Conservation (phyloP, 2,329 filamentous ascomycete genomes). For the Trichoderma aggressivum region DNA sequence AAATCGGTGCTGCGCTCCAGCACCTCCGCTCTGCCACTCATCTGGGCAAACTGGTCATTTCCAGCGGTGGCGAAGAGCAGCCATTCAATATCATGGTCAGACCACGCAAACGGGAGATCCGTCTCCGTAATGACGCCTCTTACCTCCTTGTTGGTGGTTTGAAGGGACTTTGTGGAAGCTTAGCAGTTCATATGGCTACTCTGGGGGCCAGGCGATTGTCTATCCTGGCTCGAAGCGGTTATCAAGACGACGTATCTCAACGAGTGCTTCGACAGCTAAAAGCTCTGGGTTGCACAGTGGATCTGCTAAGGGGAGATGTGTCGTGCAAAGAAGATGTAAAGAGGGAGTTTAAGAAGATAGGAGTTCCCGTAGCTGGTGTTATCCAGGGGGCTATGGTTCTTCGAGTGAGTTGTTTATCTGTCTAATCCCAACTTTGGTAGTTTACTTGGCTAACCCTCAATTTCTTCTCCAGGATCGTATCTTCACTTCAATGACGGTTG, state of each 20-base stretch:
- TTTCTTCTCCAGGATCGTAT: conserved; percentile 20
- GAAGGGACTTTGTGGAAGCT: conserved; percentile 33
- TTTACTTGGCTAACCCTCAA: not conserved
- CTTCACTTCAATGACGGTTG: conserved; percentile 19
- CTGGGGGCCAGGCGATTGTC: conserved; percentile 34
- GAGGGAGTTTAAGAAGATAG: too few species aligned
- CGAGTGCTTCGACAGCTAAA: too few species aligned
- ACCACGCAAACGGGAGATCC: not conserved
- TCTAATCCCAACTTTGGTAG: too few species aligned
- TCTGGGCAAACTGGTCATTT: conserved; percentile 41
- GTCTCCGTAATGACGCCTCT: conserved; percentile 1
- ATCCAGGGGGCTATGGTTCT: conserved; percentile 35
- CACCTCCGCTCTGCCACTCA: conserved; percentile 39
- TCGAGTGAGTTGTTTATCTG: conserved; percentile 9
- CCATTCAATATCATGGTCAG: not conserved
- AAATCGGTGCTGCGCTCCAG: conserved; percentile 38
- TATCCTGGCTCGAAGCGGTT: conserved; percentile 30
- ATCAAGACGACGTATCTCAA: conserved; percentile 23
- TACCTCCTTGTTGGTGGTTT: conserved; percentile 42
- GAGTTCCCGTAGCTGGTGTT: conserved; percentile 24
- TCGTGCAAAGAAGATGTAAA: not conserved
- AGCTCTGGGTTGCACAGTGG: too few species aligned
- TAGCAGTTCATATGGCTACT: conserved; percentile 33
- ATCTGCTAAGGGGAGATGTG: not conserved
- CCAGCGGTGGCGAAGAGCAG: not conserved